Percentiles rank a stretch among this genome's conserved stretches.
phyloP scores from a whole-genome alignment of 345 rosid species.

The Psidium guajava region DNA sequence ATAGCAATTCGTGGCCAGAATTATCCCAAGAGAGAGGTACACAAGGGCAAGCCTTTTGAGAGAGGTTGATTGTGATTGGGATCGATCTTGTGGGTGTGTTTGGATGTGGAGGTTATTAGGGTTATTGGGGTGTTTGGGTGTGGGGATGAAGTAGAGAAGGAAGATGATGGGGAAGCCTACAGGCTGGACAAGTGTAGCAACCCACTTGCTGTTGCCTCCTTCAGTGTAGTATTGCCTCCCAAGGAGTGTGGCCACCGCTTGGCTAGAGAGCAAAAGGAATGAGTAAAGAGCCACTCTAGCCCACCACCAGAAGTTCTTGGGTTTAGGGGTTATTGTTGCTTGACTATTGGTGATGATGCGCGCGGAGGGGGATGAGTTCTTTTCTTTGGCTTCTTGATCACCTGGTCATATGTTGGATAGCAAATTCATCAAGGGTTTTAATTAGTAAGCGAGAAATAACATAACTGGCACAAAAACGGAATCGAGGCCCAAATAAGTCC shows the following conservation, averaged over 20 bases:
- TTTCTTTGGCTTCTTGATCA: not conserved
- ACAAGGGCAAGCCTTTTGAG: conserved; percentile 7
- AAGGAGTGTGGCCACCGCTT: conserved; percentile 19
- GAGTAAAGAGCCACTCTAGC: not conserved
- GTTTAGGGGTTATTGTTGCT: not conserved
- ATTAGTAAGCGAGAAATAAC: not conserved
- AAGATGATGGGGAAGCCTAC: conserved; percentile 27
- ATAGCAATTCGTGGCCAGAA: conserved; percentile 5
- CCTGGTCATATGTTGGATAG: not conserved
- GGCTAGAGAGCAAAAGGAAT: conserved; percentile 15
- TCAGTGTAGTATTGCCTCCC: conserved; percentile 24
- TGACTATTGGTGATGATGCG: not conserved
- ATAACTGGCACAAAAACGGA: not conserved
- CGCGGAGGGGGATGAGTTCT: not conserved
- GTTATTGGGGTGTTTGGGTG: not conserved
- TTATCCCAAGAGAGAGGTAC: conserved; percentile 7
- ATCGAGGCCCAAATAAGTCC: not conserved
- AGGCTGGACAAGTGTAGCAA: conserved; percentile 20
- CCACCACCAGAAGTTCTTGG: not conserved
- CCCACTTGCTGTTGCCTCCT: conserved; percentile 40
- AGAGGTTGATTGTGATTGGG: conserved; percentile 1
- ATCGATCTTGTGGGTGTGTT: not conserved
- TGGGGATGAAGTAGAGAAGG: conserved; percentile 13
- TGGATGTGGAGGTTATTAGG: not conserved
- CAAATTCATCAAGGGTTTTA: not conserved